These are phyloP conservation scores for Helicocarpus griseus DNA, from an alignment of 2,329 filamentous ascomycete genomes.

Conservation along the genomic window DNA sequence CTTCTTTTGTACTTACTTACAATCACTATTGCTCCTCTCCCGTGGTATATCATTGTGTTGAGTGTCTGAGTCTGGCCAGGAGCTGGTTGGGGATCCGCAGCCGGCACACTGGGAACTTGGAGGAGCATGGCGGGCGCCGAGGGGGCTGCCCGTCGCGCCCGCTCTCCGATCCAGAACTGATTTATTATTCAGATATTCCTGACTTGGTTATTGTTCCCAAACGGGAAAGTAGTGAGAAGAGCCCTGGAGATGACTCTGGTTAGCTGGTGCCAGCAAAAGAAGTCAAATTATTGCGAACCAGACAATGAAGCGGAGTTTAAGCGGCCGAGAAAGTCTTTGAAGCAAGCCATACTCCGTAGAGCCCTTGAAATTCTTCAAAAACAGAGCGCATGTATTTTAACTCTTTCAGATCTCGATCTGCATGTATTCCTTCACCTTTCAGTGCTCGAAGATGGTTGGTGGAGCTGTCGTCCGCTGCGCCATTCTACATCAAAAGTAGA, in stretches of 20 bases:
- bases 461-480: background rate
- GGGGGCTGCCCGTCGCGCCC: background rate
- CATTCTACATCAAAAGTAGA: background rate
- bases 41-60: background rate
- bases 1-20: too few species aligned
- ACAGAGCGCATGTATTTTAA: background rate
- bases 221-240: too few species aligned
- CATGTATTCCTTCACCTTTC: background rate
- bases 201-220: too few species aligned
- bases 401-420: background rate
- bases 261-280: background rate
- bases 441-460: background rate
- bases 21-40: background rate
- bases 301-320: background rate
- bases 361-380: background rate
- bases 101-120: background rate
- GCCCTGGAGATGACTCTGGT: too few species aligned
- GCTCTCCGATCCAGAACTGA: too few species aligned
- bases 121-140: background rate
- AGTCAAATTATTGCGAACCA: background rate
- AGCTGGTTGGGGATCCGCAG: background rate
- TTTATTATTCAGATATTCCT: too few species aligned
- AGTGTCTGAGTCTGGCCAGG: background rate
- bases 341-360: background rate
- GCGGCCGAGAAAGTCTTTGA: background rate